These are phyloP conservation scores for Capsella rubella DNA, from an alignment of 441 rosid genomes.

Conservation along the genomic window DNA sequence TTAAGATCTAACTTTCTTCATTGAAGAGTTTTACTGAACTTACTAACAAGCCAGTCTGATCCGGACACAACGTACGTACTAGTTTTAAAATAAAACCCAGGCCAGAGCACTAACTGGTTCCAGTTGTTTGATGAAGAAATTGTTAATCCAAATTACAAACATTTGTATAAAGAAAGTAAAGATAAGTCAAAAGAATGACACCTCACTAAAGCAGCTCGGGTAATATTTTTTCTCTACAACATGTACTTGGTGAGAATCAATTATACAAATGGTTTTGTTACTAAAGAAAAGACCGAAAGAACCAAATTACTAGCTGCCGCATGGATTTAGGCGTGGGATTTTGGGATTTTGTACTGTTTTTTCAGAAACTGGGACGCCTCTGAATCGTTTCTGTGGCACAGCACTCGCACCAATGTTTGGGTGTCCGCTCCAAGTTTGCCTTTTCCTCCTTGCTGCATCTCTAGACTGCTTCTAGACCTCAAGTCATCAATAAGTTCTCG, in stretches of 20 bases:
- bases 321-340: conserved; percentile 54
- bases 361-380: conserved; percentile 92
- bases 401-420: conserved; percentile 76
- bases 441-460: conserved; percentile 62
- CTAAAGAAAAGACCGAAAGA: conserved; percentile 5
- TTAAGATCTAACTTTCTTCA: not conserved
- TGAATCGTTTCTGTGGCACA: conserved; percentile 83
- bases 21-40: not conserved
- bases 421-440: conserved; percentile 84
- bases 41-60: not conserved
- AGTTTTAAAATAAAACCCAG: not conserved
- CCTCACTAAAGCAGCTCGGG: conserved; percentile 8
- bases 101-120: not conserved
- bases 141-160: not conserved
- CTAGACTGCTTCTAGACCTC: conserved; percentile 66
- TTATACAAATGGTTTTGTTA: conserved; percentile 27
- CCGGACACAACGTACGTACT: not conserved
- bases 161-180: conserved; percentile 8
- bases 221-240: conserved; percentile 11
- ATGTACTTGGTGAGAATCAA: conserved; percentile 38
- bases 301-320: not conserved
- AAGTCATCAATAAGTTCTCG: conserved; percentile 84
- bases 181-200: conserved; percentile 2
- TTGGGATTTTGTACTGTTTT: conserved; percentile 95
- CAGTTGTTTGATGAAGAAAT: not conserved